phyloP scores from a whole-genome alignment of 2,329 filamentous ascomycete genomes.

The Penicillium sp. region DNA sequence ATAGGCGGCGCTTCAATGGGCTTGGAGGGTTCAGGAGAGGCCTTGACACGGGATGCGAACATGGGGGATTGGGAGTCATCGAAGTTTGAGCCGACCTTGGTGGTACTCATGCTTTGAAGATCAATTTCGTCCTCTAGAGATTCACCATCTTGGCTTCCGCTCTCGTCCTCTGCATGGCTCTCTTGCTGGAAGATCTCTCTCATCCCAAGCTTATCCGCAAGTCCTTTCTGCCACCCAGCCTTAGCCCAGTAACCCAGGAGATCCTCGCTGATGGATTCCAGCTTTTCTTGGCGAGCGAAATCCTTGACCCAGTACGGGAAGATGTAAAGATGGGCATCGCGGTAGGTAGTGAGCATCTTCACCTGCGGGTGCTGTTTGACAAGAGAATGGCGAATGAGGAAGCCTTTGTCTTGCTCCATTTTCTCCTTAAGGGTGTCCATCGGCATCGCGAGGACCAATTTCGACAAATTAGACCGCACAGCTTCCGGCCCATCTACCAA shows the following conservation, averaged over 20 bases:
- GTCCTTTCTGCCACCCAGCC: constrained; percentile 80
- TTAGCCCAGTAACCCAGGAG: constrained; percentile 96
- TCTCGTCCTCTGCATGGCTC: constrained; percentile 42
- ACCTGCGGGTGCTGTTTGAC: constrained; percentile 73
- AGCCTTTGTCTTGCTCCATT: constrained; percentile 67
- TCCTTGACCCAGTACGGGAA: constrained; percentile 90
- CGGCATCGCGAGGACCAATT: constrained; percentile 80
- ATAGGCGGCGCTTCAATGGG: constrained; percentile 51
- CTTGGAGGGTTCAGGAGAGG: constrained; percentile 12
- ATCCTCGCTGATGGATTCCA: constrained; percentile 89
- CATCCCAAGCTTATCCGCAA: constrained; percentile 75
- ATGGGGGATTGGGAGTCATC: constrained; percentile 12
- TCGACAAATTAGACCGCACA: constrained; percentile 68
- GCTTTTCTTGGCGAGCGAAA: constrained; percentile 72
- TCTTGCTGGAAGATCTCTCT: constrained; percentile 61
- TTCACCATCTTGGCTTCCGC: constrained; percentile 38
- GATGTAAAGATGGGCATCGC: constrained; percentile 93
- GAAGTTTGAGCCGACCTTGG: constrained; percentile 38
- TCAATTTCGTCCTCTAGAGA: constrained; percentile 56
- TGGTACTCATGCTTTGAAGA: constrained; percentile 54
- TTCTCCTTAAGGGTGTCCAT: constrained; percentile 87
- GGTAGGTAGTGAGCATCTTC: constrained; percentile 77
- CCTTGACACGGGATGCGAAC: constrained; percentile 31
- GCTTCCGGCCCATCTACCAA: constrained; percentile 56
- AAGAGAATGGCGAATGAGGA: constrained; percentile 72